Evolutionary conservation across 768 basidiomycete genomes (phyloP).

Genomic region (Amylocystis lapponica): DNA sequence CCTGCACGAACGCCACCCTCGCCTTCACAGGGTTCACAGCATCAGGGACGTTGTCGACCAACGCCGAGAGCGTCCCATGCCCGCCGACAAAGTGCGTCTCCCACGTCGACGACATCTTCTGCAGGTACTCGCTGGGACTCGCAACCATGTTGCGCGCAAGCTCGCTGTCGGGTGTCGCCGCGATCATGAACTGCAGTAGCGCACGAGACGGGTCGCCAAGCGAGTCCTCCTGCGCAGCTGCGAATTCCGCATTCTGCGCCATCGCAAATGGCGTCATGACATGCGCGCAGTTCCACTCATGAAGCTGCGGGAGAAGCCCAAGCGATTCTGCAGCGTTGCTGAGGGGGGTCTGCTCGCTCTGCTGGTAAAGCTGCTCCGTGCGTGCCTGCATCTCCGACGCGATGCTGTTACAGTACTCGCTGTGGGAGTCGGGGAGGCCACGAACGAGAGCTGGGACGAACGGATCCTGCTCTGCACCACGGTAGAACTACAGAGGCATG

Average conservation of each 20-base stretch:
- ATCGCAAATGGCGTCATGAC: constrained; percentile 36
- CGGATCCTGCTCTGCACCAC: constrained; percentile 46
- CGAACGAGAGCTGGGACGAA: constrained; percentile 17
- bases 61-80: constrained; percentile 32
- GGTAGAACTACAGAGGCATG: constrained; percentile 58
- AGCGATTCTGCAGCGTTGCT: constrained; percentile 12
- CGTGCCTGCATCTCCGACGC: constrained; percentile 30
- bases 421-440: constrained; percentile 35
- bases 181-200: constrained; percentile 74
- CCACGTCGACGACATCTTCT: constrained; percentile 40
- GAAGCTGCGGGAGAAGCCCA: constrained; percentile 39
- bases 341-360: constrained; percentile 33
- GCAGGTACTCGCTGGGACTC: constrained; percentile 45
- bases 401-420: constrained; percentile 47
- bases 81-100: constrained; percentile 43
- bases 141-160: constrained; percentile 44
- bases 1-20: constrained; percentile 74
- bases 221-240: constrained; percentile 14
- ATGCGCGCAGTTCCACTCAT: constrained; percentile 53
- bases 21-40: constrained; percentile 78
- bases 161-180: constrained; percentile 52
- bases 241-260: constrained; percentile 21
- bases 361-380: constrained; percentile 13
- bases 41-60: constrained; percentile 65
- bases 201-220: constrained; percentile 43